Evolutionary conservation across 73 alveolate genomes (phyloP).

Genomic region (Effrenium voratum): DNA sequence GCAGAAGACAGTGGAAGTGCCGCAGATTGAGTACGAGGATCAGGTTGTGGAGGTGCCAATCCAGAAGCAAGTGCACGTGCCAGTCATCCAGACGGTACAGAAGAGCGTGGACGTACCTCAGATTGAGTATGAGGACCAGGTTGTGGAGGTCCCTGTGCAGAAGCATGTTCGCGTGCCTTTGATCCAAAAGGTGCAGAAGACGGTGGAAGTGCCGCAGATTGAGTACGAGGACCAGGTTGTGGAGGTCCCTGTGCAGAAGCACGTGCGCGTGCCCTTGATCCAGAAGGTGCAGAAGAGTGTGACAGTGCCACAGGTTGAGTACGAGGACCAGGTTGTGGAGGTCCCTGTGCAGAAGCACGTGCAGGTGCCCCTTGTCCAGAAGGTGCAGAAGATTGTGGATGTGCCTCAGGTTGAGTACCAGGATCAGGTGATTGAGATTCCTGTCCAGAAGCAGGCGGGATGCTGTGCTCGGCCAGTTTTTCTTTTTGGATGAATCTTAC

Average conservation of each 20-base stretch:
- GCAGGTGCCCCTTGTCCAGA: slow-evolving; percentile 41
- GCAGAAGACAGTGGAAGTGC: slow-evolving; percentile 53
- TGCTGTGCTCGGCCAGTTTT: no score
- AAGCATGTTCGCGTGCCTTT: slow-evolving; percentile 46
- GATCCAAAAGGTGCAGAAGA: slow-evolving; percentile 90
- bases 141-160: slow-evolving; percentile 53
- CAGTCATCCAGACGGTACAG: slow-evolving; percentile 40
- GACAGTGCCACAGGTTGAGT: slow-evolving; percentile 39
- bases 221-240: slow-evolving; percentile 25
- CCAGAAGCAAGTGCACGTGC: slow-evolving; percentile 59
- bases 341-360: slow-evolving; percentile 39
- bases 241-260: slow-evolving; percentile 47
- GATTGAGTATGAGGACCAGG: slow-evolving; percentile 42
- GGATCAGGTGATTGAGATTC: slow-evolving; percentile 37
- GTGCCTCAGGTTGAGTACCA: slow-evolving; percentile 67
- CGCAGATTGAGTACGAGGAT: slow-evolving; percentile 52
- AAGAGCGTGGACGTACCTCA: slow-evolving; percentile 49
- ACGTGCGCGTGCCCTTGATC: slow-evolving; percentile 16
- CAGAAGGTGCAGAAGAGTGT: slow-evolving; percentile 60
- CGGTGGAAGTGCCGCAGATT: slow-evolving; percentile 56
- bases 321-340: slow-evolving; percentile 25
- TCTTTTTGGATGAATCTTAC: not conserved
- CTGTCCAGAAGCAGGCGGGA: slow-evolving; percentile 23
- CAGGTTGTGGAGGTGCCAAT: slow-evolving; percentile 67
- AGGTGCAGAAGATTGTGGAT: slow-evolving; percentile 3